Percentiles rank a stretch among this genome's conserved stretches.
These are phyloP conservation scores for Colletotrichum nymphaeae DNA, from an alignment of 2,329 filamentous ascomycete genomes.

Conservation along the genomic window DNA sequence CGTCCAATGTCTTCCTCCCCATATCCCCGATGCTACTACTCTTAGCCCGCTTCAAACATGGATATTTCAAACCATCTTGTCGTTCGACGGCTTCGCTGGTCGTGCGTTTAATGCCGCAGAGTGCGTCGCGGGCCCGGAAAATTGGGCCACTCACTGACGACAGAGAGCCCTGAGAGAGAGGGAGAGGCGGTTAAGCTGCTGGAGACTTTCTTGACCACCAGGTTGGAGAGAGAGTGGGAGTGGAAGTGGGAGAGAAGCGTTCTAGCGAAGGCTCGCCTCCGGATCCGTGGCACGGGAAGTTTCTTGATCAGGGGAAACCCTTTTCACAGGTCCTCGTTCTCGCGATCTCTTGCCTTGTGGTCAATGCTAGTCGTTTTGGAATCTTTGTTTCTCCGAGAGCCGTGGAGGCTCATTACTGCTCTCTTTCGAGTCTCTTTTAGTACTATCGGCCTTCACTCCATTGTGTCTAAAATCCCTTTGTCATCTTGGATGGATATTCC, in stretches of 20 bases:
- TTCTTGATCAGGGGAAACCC: constrained; percentile 21
- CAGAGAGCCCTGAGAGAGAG: not conserved
- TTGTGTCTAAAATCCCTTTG: not conserved
- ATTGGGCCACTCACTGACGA: constrained; percentile 3
- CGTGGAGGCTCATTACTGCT: not conserved
- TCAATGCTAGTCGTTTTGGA: constrained; percentile 5
- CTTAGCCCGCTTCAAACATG: constrained; percentile 31
- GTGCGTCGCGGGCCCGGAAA: constrained; percentile 15
- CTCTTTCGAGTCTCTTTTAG: not conserved
- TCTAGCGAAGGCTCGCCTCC: constrained; percentile 5
- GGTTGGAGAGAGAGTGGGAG: no score
- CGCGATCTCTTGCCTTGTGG: not conserved
- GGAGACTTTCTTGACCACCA: not conserved
- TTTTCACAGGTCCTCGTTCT: constrained; percentile 2
- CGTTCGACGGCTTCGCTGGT: constrained; percentile 34
- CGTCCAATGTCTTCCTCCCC: constrained; percentile 19
- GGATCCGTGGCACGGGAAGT: constrained; percentile 16
- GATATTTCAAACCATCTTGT: constrained; percentile 32
- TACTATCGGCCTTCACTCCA: not conserved
- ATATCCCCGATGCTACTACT: constrained; percentile 22
- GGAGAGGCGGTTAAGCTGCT: not conserved
- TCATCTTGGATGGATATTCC: not conserved
- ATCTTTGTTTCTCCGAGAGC: constrained; percentile 14
- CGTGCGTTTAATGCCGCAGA: constrained; percentile 35
- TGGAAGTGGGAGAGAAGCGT: not conserved